Evolutionary conservation across 805 yeast species (phyloP).

Genomic region (Candida loeiensis): DNA sequence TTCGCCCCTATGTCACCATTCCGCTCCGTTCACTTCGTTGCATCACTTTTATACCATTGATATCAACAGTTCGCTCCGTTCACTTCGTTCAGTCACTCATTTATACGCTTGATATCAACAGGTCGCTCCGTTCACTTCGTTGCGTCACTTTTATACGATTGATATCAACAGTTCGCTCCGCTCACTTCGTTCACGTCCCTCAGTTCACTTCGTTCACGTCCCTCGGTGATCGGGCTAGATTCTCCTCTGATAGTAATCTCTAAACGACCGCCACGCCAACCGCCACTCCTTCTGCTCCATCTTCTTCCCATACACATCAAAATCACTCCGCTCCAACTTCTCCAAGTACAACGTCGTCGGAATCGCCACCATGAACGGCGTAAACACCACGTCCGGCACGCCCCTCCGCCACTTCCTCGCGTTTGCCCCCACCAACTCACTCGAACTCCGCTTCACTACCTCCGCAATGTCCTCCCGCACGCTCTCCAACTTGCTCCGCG

Average conservation of each 20-base stretch:
- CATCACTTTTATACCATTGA: too few species aligned
- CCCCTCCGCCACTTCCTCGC: constrained; percentile 40
- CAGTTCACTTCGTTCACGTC: constrained; percentile 1
- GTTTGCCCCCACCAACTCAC: constrained; percentile 21
- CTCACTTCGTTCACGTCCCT: not conserved
- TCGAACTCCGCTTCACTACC: constrained; percentile 3
- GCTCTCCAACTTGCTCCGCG: constrained; percentile 50
- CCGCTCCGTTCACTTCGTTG: too few species aligned
- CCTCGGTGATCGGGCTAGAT: constrained; percentile 19
- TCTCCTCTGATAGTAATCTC: constrained; percentile 39
- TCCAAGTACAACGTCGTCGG: constrained; percentile 64
- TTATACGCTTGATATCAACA: too few species aligned
- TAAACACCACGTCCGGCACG: constrained; percentile 60
- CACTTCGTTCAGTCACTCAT: not conserved
- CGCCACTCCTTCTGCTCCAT: constrained; percentile 58
- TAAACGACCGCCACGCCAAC: constrained; percentile 58
- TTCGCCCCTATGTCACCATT: too few species aligned
- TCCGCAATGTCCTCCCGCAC: constrained; percentile 36
- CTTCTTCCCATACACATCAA: constrained; percentile 50
- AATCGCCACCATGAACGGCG: constrained; percentile 64
- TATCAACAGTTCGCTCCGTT: too few species aligned
- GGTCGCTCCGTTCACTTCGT: not conserved
- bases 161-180: not conserved
- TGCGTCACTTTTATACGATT: too few species aligned
- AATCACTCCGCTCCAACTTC: constrained; percentile 58